Percentiles rank a stretch among this genome's conserved stretches.
Evolutionary conservation across 192 early-diverging fungal genomes (phyloP).

Genomic region (Allomyces macrogynus): DNA sequence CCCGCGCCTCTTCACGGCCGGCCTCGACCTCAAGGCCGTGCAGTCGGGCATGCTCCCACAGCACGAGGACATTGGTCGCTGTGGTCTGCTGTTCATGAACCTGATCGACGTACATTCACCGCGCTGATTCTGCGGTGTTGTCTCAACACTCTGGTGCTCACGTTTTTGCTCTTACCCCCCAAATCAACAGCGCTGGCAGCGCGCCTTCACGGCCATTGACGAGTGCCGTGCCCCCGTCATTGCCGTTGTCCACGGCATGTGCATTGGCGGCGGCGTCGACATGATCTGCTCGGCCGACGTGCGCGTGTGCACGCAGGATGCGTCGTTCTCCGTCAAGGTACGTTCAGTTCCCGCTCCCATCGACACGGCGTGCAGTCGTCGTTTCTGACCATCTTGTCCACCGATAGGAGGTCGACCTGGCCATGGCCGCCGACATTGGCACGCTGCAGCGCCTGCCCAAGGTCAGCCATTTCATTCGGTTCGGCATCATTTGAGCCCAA

Average conservation of each 20-base stretch:
- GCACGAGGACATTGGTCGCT: neutral
- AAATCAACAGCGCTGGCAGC: conserved; percentile 22
- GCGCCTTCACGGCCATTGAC: conserved; percentile 57
- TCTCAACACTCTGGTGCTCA: conserved; percentile 4
- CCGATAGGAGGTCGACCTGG: conserved; percentile 66
- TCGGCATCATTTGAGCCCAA: too few species aligned
- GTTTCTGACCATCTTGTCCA: neutral
- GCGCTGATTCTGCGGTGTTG: neutral
- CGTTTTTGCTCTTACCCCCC: neutral
- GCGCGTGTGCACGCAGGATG: conserved; percentile 51
- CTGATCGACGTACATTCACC: neutral
- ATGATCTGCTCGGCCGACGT: conserved; percentile 84
- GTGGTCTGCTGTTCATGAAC: neutral
- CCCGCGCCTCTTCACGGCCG: conserved; percentile 60
- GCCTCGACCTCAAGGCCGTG: conserved; percentile 55
- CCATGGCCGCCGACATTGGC: conserved; percentile 79
- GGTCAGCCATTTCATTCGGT: conserved; percentile 24
- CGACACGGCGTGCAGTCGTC: neutral
- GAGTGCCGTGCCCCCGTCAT: conserved; percentile 72
- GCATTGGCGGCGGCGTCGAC: conserved; percentile 75
- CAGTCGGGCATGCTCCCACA: neutral
- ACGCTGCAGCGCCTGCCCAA: conserved; percentile 91
- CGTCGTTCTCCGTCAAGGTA: conserved; percentile 66
- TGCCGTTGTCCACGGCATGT: conserved; percentile 61
- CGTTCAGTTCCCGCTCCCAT: neutral